Base-by-base conservation (phyloP, 306 rosid genomes). In the Rubus parviflorus region DNA sequence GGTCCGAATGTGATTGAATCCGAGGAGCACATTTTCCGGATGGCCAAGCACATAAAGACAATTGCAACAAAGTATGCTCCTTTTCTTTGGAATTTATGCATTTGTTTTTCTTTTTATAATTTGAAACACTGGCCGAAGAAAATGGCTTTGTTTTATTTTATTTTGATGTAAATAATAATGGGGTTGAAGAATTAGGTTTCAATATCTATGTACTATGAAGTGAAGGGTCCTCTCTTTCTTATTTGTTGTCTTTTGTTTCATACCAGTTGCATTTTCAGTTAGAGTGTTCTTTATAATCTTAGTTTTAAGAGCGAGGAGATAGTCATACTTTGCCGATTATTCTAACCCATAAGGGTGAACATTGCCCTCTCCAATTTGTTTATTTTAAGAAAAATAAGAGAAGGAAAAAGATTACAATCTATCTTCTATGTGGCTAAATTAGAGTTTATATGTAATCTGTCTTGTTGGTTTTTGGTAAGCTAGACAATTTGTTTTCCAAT, bases 1-100 rank as follows among this genome's bases (percentile, higher is more conserved):
- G 97, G 99, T 82, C 97, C 99, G 17, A 95, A 95, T 82, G 97
- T 95, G 87, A 92, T 95, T 71, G 97, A 95, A 83, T 92, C 97
- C 0, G 99, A 95, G 73, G 97, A 92, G 51, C 97, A 95, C 61
- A 62, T 92, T 79, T 48, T 95, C 70, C 83, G 89, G 13, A 92
- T 95, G 97, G 97, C 97, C 65, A 86, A 83, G 77, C 85, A 87
- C 84, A 78, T 95, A 1, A 92, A 95, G 86, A 66, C 58, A 71
- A 72, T 95, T 78, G 73, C 97, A 60, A 77, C 92, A 6, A 93
- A 89, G 99, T 95, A 79, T 75, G 90, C 37, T 77, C 1, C 81
- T 58, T 77, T 53, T 68, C 0, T 80, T 54, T 45, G 12, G n/a
- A 67, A 54, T 49, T 5, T 56, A 70, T 66, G 35, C 30, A 41